Conservation (phyloP, 768 basidiomycete genomes). For the Asterophora parasitica region DNA sequence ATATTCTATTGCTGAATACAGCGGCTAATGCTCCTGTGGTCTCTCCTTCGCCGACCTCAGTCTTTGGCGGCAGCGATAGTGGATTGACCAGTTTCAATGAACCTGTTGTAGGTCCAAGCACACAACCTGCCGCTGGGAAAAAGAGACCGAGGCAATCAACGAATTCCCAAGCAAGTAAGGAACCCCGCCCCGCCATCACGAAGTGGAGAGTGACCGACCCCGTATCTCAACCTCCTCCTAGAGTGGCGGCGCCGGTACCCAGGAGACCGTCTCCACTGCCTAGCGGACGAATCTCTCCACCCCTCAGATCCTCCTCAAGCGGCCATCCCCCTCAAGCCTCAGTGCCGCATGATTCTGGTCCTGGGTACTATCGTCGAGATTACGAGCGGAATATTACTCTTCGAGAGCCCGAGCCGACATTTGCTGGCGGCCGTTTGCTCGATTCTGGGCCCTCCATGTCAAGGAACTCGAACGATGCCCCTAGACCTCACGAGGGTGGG, state of each 20-base stretch:
- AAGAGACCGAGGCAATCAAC: neutral
- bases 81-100: neutral
- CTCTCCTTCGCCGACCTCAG: conserved; percentile 4
- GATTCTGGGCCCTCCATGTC: neutral
- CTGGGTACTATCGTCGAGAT: conserved; percentile 26
- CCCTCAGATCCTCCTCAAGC: neutral
- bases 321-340: conserved; percentile 4
- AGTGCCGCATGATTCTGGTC: conserved; percentile 2
- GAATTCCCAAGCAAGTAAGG: neutral
- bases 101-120: neutral
- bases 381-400: conserved; percentile 22
- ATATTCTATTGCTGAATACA: conserved; percentile 13
- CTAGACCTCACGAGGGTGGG: conserved; percentile 4
- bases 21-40: conserved; percentile 10
- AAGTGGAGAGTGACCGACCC: conserved; percentile 2
- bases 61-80: conserved; percentile 1
- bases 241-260: neutral
- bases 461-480: neutral
- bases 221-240: neutral
- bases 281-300: neutral
- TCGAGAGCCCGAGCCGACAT: neutral
- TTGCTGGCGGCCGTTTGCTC: neutral
- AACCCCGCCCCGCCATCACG: neutral
- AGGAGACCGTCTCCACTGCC: neutral
- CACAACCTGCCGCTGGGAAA: neutral